A percentile compares a stretch with the other conserved stretches of the same genome.
These are phyloP conservation scores for Galerina marginata DNA, from an alignment of 768 basidiomycete species.

Conservation along the genomic window DNA sequence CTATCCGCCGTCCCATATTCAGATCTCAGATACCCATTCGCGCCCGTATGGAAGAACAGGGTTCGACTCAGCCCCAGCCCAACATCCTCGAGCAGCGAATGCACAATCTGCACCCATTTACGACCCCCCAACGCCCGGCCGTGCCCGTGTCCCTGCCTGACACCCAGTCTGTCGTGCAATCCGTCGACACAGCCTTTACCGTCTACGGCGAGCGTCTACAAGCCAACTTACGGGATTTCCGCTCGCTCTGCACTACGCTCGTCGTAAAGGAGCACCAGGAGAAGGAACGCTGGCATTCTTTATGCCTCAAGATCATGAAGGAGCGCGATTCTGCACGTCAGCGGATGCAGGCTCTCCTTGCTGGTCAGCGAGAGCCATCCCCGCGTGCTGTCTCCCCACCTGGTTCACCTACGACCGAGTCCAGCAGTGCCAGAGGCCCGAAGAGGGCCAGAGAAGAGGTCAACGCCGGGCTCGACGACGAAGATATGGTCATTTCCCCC, in stretches of 20 bases:
- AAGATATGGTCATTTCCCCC: not conserved
- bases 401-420: not conserved
- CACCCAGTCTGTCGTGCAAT: slow-evolving; percentile 11
- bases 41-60: not conserved
- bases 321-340: slow-evolving; percentile 42
- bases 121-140: not conserved
- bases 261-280: slow-evolving; percentile 37
- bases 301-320: slow-evolving; percentile 35
- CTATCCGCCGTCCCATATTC: not conserved
- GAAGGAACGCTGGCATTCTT: slow-evolving; percentile 31
- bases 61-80: not conserved
- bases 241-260: slow-evolving; percentile 33
- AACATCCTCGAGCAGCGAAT: not conserved
- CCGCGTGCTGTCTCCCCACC: not conserved
- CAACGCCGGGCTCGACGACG: not conserved
- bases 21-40: slow-evolving; percentile 13
- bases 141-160: slow-evolving; percentile 1
- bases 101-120: not conserved
- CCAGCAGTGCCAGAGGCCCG: not conserved
- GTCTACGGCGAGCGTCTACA: slow-evolving; percentile 34
- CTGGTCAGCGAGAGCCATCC: not conserved
- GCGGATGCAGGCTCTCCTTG: slow-evolving; percentile 30
- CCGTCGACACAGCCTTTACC: slow-evolving; percentile 36
- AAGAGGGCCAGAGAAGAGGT: slow-evolving; percentile 1
- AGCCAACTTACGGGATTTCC: slow-evolving; percentile 35